Base-by-base conservation (phyloP, 2,329 filamentous ascomycete genomes). In the Cladosporium colombiae region DNA sequence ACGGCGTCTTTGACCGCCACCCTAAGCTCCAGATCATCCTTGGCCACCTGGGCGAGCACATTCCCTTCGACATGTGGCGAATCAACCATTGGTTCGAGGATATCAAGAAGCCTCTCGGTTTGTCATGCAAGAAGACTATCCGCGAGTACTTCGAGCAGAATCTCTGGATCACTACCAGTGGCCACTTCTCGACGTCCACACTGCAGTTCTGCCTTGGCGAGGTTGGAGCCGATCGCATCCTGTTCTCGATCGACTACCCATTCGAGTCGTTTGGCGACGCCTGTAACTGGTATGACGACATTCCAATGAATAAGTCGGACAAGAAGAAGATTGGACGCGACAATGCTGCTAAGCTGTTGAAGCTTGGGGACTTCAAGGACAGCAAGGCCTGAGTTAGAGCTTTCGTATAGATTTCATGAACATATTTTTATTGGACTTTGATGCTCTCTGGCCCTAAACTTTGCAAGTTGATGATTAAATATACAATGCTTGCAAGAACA, bases 81-180 rank as follows among this genome's bases (percentile, higher is more conserved):
- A 81, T 81, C 53, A 73, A 72, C 50, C 72, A 72, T 35, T 63
- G 57, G 64, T 83, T 86, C 63, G 84, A 86, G 65, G 83, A 86
- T 49, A 73, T 83, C 55, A 83, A 85, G 80, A 83, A 84, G 76
- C 81, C 80, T 0, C 77, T 84, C 0, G 82, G 79, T 4, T 72
- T 82, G 7, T 71, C 73, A 16, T 84, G 82, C 76, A 81, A 85
- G 76, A 80, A 81, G 75, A 76, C 75, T 1, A 78, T 79, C 69
- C 78, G 78, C 23, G 80, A 86, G 21, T 87, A 86, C 74, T 87
- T 86, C 74, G 78, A 77, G 25, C 69, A 80, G 46, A 86, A 86
- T 72, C 77, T 87, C 65, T 87, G 82, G 82, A 81, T 86, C 68
- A 87, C 85, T 3, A 86, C 85, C 0, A 81, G 78, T 64, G 85